Percentiles rank a stretch among this genome's conserved stretches.
Evolutionary conservation across 352 stramenopile genomes (phyloP).

Genomic region (Globisporangium spiculum): DNA sequence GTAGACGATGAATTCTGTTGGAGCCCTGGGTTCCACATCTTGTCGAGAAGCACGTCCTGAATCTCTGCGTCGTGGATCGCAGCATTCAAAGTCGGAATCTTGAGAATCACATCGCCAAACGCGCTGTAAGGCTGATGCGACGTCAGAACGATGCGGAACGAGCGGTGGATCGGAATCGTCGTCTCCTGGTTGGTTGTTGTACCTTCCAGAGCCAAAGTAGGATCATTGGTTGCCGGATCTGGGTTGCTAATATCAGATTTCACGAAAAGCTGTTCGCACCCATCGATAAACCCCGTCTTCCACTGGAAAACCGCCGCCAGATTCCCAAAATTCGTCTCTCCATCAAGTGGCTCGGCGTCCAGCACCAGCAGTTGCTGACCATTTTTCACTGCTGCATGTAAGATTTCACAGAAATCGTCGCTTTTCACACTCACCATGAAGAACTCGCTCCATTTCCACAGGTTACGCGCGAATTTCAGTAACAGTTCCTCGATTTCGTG

Average conservation of each 20-base stretch:
- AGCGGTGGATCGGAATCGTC: slow-evolving; percentile 30
- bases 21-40: slow-evolving; percentile 32
- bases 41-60: slow-evolving; percentile 38
- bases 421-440: slow-evolving; percentile 38
- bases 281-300: slow-evolving; percentile 22
- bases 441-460: slow-evolving; percentile 47
- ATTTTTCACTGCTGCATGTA: slow-evolving; percentile 34
- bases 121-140: slow-evolving; percentile 22
- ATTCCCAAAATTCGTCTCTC: slow-evolving; percentile 15
- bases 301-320: slow-evolving; percentile 35
- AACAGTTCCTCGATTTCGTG: slow-evolving; percentile 42
- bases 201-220: background rate
- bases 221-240: background rate
- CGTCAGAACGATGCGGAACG: slow-evolving; percentile 46
- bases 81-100: slow-evolving; percentile 35
- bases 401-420: slow-evolving; percentile 28
- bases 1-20: background rate
- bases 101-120: slow-evolving; percentile 42
- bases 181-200: background rate
- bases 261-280: slow-evolving; percentile 24
- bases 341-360: slow-evolving; percentile 46
- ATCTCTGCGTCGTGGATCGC: slow-evolving; percentile 29
- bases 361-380: slow-evolving; percentile 60
- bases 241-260: background rate
- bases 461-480: slow-evolving; percentile 30